A percentile compares a stretch with the other conserved stretches of the same genome.
phyloP scores from a whole-genome alignment of 179 eudicot species.

The Gypsophila paniculata region DNA sequence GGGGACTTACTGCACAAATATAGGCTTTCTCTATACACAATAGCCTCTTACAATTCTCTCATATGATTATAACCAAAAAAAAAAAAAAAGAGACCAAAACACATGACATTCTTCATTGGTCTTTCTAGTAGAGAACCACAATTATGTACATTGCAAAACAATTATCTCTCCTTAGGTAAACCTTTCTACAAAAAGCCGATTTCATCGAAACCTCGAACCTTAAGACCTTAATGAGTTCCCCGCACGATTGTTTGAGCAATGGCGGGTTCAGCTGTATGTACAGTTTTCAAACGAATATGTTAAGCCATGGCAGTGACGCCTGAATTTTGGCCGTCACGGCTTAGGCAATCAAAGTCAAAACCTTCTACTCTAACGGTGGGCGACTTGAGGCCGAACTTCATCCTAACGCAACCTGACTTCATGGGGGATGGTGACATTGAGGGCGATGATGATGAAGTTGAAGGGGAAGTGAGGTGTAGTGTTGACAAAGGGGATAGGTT shows the following conservation, averaged over 20 bases:
- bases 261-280: constrained; percentile 32
- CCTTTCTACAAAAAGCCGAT: constrained; percentile 27
- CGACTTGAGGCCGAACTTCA: constrained; percentile 45
- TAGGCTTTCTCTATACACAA: constrained; percentile 32
- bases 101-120: constrained; percentile 9
- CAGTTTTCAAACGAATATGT: constrained; percentile 32
- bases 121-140: constrained; percentile 23
- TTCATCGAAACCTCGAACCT: constrained; percentile 24
- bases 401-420: constrained; percentile 40
- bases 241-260: constrained; percentile 21
- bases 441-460: constrained; percentile 27
- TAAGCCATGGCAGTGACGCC: constrained; percentile 46
- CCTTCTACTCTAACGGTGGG: constrained; percentile 56
- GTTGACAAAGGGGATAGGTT: constrained; percentile 36
- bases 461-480: constrained; percentile 27
- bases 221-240: background rate
- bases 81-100: constrained; percentile 16
- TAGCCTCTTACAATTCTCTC: constrained; percentile 29
- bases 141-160: constrained; percentile 28
- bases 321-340: constrained; percentile 40
- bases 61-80: background rate
- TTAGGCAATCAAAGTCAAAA: constrained; percentile 53
- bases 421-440: constrained; percentile 38
- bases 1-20: no score
- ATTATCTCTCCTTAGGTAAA: constrained; percentile 19